Conservation (phyloP, 768 basidiomycete species). For the Porphyrellus cyaneotinctus region DNA sequence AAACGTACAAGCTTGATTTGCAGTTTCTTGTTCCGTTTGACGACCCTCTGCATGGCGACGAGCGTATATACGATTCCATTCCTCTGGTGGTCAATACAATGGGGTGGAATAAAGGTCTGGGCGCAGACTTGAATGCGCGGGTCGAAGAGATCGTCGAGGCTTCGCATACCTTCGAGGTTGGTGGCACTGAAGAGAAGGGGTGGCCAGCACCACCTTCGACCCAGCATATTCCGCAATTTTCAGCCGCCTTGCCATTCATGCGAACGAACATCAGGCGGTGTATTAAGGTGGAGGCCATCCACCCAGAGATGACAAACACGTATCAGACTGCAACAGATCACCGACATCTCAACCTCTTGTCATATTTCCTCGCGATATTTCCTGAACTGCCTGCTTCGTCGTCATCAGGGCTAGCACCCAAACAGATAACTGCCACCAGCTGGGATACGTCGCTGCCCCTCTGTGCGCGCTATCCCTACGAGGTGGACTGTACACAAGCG, state of each 20-base stretch:
- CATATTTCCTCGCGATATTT: constrained; percentile 66
- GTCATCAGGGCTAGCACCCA: constrained; percentile 15
- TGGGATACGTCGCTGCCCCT: constrained; percentile 76
- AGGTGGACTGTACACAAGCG: constrained; percentile 53
- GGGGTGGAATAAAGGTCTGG: constrained; percentile 95
- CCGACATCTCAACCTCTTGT: constrained; percentile 64
- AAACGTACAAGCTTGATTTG: constrained; percentile 66
- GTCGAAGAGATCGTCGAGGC: constrained; percentile 67
- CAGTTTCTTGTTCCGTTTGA: constrained; percentile 40
- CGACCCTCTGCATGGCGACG: constrained; percentile 28
- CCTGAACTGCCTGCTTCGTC: constrained; percentile 29
- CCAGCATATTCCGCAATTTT: constrained; percentile 4
- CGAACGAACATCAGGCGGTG: neutral
- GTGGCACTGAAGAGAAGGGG: constrained; percentile 18
- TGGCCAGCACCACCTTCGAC: constrained; percentile 16
- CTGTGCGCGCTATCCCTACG: constrained; percentile 65
- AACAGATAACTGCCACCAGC: constrained; percentile 35
- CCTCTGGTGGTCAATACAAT: constrained; percentile 94
- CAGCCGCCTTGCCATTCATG: neutral
- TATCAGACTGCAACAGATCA: constrained; percentile 56
- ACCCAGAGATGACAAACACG: constrained; percentile 28
- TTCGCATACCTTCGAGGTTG: constrained; percentile 31
- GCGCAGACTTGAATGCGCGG: constrained; percentile 67
- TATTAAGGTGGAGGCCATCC: constrained; percentile 40
- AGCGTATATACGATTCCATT: constrained; percentile 51